phyloP scores from a whole-genome alignment of 2,329 filamentous ascomycete genomes.

The Colletotrichum horii region DNA sequence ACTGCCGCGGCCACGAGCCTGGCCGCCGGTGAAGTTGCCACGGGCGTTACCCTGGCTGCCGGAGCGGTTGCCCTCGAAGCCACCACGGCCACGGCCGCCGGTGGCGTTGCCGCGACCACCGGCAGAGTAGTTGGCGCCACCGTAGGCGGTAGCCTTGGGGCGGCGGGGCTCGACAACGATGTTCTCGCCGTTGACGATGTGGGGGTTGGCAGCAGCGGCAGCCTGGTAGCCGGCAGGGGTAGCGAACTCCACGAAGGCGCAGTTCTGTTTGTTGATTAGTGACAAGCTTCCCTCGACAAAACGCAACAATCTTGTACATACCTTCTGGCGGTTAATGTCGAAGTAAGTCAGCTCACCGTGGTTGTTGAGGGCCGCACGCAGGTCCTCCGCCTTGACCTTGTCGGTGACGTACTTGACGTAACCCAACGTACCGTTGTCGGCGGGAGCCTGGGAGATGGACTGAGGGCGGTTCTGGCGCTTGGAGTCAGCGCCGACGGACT shows the following conservation, averaged over 20 bases:
- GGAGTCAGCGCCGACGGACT: slow-evolving; percentile 82
- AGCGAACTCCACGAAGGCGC: slow-evolving; percentile 94
- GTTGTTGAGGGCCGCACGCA: slow-evolving; percentile 73
- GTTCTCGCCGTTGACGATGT: slow-evolving; percentile 80
- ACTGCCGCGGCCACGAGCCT: slow-evolving; percentile 69
- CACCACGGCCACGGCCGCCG: slow-evolving; percentile 69
- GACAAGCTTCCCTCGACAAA: slow-evolving; percentile 17
- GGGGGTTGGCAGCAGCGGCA: slow-evolving; percentile 84
- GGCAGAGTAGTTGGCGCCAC: slow-evolving; percentile 69
- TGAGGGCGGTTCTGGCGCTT: slow-evolving; percentile 83
- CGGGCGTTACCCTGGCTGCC: slow-evolving; percentile 61
- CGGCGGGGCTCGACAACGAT: slow-evolving; percentile 90
- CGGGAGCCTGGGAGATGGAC: slow-evolving; percentile 61
- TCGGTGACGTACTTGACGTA: slow-evolving; percentile 97
- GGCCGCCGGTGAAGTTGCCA: slow-evolving; percentile 72
- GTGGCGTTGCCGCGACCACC: slow-evolving; percentile 24
- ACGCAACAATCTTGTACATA: slow-evolving; percentile 42
- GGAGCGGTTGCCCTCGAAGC: slow-evolving; percentile 63
- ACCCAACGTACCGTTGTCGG: slow-evolving; percentile 77
- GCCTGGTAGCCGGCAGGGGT: slow-evolving; percentile 81
- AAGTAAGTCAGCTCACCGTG: slow-evolving; percentile 77
- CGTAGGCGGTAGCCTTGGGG: slow-evolving; percentile 73
- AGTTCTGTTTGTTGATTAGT: slow-evolving; percentile 68
- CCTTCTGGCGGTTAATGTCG: slow-evolving; percentile 84
- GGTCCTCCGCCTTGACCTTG: slow-evolving; percentile 76